Percentiles rank a stretch among this genome's conserved stretches.
phyloP scores from a whole-genome alignment of 2,329 filamentous ascomycete genomes.

The Trichoderma semiorbis region DNA sequence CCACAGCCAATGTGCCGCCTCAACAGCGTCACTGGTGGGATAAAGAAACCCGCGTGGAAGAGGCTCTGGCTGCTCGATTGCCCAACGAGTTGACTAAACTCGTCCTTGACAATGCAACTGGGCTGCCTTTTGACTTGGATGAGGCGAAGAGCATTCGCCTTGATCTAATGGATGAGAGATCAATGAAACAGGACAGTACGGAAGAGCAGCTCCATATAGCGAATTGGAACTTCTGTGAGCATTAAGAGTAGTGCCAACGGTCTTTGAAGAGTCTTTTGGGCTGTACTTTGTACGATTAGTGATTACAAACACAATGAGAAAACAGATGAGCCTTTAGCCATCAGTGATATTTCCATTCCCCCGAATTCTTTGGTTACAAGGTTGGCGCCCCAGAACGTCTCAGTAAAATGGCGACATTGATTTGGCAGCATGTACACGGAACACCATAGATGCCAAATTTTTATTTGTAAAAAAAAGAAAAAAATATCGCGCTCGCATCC shows the following conservation, averaged over 20 bases:
- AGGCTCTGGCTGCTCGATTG: background rate
- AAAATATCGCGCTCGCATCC: background rate
- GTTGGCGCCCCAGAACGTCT: background rate
- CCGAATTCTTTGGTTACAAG: background rate
- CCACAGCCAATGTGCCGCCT: constrained; percentile 44
- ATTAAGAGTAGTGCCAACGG: constrained; percentile 14
- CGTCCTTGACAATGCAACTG: constrained; percentile 23
- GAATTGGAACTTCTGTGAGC: constrained; percentile 28
- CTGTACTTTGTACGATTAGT: background rate
- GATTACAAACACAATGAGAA: background rate
- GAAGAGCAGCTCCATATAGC: background rate
- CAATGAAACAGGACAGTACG: constrained; percentile 8
- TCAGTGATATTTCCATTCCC: background rate
- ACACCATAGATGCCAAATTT: background rate
- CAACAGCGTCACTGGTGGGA: constrained; percentile 41
- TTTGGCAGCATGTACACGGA: background rate
- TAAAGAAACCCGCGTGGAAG: background rate
- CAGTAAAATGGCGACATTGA: background rate
- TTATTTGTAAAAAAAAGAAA: no score
- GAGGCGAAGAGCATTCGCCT: constrained; percentile 26
- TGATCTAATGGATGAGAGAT: constrained; percentile 30
- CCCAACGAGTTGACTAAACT: constrained; percentile 25
- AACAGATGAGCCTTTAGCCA: background rate
- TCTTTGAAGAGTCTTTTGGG: background rate
- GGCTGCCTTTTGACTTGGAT: constrained; percentile 22